Conservation (phyloP, 1,139 yeast species). For the Kurtzmaniella quercitrusa region DNA sequence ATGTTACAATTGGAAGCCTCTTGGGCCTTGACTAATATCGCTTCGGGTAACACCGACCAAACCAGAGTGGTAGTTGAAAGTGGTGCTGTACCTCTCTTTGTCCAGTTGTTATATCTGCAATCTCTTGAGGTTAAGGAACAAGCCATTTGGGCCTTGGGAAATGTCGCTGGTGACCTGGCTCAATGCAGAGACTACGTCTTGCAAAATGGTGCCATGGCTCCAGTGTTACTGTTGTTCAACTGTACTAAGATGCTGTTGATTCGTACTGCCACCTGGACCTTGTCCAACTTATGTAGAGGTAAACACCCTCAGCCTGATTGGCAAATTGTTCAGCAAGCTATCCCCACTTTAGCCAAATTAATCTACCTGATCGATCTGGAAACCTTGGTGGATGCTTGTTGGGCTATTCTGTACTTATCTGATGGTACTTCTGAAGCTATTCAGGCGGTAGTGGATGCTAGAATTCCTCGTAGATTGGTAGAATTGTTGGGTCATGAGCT, state of each 20-base stretch:
- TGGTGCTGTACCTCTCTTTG: slow-evolving; percentile 91
- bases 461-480: slow-evolving; percentile 91
- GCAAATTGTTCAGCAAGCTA: slow-evolving; percentile 77
- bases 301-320: slow-evolving; percentile 96
- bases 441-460: slow-evolving; percentile 94
- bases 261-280: slow-evolving; percentile 97
- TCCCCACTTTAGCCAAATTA: slow-evolving; percentile 88
- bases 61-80: slow-evolving; percentile 87
- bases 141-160: slow-evolving; percentile 99
- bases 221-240: slow-evolving; percentile 74
- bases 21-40: slow-evolving; percentile 97
- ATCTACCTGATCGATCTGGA: slow-evolving; percentile 89
- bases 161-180: slow-evolving; percentile 96
- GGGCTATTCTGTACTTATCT: slow-evolving; percentile 94
- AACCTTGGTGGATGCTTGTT: slow-evolving; percentile 94
- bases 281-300: slow-evolving; percentile 94
- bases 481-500: slow-evolving; percentile 82
- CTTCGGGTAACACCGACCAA: slow-evolving; percentile 91
- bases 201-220: slow-evolving; percentile 81
- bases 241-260: slow-evolving; percentile 81
- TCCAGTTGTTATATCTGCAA: slow-evolving; percentile 70
- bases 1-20: slow-evolving; percentile 96
- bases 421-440: slow-evolving; percentile 93
- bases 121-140: slow-evolving; percentile 94
- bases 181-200: slow-evolving; percentile 85